Conservation (phyloP, 2,329 filamentous ascomycete genomes). For the Emericellopsis cladophorae region DNA sequence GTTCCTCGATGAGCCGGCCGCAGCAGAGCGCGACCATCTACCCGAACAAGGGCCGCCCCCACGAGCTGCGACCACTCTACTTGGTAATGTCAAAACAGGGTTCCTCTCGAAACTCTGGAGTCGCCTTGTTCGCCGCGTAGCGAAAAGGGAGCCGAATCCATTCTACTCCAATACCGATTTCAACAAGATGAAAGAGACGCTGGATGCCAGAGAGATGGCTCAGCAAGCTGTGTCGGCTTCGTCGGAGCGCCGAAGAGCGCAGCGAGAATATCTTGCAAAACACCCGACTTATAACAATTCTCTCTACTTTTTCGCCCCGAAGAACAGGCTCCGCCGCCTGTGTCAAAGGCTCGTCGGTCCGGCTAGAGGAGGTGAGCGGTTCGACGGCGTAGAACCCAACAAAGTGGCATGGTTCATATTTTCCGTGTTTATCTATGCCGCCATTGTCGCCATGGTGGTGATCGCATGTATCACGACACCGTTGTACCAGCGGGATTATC, state of each 20-base stretch:
- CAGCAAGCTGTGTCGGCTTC: conserved; percentile 78
- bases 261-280: conserved; percentile 77
- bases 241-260: conserved; percentile 71
- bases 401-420: conserved; percentile 86
- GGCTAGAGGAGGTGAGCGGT: conserved; percentile 72
- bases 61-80: conserved; percentile 16
- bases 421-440: conserved; percentile 84
- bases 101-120: conserved; percentile 49
- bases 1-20: conserved; percentile 60
- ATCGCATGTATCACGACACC: conserved; percentile 91
- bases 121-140: conserved; percentile 41
- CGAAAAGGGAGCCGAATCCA: conserved; percentile 72
- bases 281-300: conserved; percentile 90
- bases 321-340: conserved; percentile 63
- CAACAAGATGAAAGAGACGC: conserved; percentile 54
- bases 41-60: conserved; percentile 19
- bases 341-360: conserved; percentile 89
- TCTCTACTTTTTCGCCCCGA: conserved; percentile 71
- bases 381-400: conserved; percentile 82
- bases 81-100: conserved; percentile 40
- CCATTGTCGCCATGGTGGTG: conserved; percentile 95
- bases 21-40: conserved; percentile 14
- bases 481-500: conserved; percentile 84
- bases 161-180: conserved; percentile 74
- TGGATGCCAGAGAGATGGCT: conserved; percentile 80